These are phyloP conservation scores for Aristolochia contorta DNA, from an alignment of 164 flowering plant genomes.

Conservation along the genomic window DNA sequence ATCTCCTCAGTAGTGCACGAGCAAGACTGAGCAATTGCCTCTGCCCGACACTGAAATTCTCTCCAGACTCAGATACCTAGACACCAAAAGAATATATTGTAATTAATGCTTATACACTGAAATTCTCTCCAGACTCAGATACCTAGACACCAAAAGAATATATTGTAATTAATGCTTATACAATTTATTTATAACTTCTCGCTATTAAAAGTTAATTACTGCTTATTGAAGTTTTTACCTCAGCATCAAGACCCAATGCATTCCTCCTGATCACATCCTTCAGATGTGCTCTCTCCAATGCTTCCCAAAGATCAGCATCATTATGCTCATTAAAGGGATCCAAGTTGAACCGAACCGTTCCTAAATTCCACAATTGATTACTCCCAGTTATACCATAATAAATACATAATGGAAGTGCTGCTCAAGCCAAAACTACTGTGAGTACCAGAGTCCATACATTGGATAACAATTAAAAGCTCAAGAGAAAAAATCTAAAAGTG, in stretches of 20 bases:
- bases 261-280: conserved; percentile 87
- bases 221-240: conserved; percentile 36
- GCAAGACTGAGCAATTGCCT: conserved; percentile 95
- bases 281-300: conserved; percentile 92
- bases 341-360: conserved; percentile 88
- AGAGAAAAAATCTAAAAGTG: too few relatives aligned
- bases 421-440: too few relatives aligned
- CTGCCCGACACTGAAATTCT: conserved; percentile 99
- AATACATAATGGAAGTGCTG: too few relatives aligned
- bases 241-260: conserved; percentile 83
- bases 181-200: neutral
- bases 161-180: neutral
- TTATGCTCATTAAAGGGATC: conserved; percentile 93
- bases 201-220: neutral
- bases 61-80: conserved; percentile 96
- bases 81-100: conserved; percentile 4
- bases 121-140: conserved; percentile 95
- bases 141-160: conserved; percentile 38
- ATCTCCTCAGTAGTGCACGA: conserved; percentile 82
- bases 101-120: conserved; percentile 45
- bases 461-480: too few relatives aligned
- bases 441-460: too few relatives aligned
- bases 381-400: neutral
- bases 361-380: conserved; percentile 21
- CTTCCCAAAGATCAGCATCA: conserved; percentile 98